Conservation (phyloP, 805 yeast genomes). For the Saturnispora besseyi region DNA sequence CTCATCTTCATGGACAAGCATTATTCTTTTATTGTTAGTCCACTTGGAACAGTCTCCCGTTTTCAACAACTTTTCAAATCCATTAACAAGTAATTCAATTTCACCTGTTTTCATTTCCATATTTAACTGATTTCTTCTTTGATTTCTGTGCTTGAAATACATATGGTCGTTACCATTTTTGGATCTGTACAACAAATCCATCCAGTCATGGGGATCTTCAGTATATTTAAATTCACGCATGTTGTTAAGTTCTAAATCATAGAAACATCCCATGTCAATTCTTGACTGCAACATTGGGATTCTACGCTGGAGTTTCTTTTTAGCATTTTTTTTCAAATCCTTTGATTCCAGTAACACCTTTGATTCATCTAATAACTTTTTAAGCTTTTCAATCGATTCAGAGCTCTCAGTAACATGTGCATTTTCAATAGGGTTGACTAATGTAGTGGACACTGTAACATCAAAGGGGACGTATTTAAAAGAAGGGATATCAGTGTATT, state of each 20-base stretch:
- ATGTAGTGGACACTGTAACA: constrained; percentile 19
- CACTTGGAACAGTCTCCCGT: constrained; percentile 7
- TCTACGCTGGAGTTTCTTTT: constrained; percentile 12
- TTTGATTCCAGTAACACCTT: background rate
- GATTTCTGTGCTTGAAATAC: constrained; percentile 20
- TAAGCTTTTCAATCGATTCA: background rate
- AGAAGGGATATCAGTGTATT: constrained; percentile 17
- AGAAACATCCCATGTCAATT: background rate
- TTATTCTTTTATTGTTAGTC: constrained; percentile 8
- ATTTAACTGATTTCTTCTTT: constrained; percentile 13
- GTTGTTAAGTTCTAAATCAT: constrained; percentile 15
- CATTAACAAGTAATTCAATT: constrained; percentile 19
- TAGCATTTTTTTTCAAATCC: constrained; percentile 8
- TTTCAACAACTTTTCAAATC: constrained; percentile 19
- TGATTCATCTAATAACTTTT: background rate
- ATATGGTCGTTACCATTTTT: constrained; percentile 16
- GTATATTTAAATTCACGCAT: constrained; percentile 23
- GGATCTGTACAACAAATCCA: constrained; percentile 17
- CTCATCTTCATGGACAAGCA: constrained; percentile 26
- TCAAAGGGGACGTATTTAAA: constrained; percentile 16
- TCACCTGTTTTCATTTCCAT: constrained; percentile 15
- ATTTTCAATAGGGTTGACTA: constrained; percentile 16
- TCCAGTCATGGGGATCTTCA: constrained; percentile 14
- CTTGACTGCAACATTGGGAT: constrained; percentile 6
- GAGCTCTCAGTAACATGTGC: background rate